phyloP scores from a whole-genome alignment of 129 eudicot genomes.

The Ambrosia artemisiifolia region DNA sequence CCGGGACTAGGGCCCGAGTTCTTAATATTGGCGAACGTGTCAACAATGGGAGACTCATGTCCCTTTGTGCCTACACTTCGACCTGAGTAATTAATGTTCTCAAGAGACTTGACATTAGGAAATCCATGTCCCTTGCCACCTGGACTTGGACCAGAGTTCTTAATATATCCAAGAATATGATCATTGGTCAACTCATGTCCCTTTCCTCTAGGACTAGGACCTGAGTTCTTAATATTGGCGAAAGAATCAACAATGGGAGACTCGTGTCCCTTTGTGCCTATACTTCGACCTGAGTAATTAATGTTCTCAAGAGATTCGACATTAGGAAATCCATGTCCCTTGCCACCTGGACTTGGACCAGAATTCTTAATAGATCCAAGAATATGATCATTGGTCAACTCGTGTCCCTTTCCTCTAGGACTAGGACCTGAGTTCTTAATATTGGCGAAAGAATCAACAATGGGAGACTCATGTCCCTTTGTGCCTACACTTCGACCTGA shows the following conservation, averaged over 20 bases:
- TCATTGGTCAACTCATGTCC: slow-evolving; percentile 21
- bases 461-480: not conserved
- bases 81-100: slow-evolving; percentile 24
- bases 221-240: not conserved
- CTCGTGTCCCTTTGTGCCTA: slow-evolving; percentile 10
- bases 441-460: not conserved
- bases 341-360: slow-evolving; percentile 35
- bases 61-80: slow-evolving; percentile 34
- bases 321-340: not conserved
- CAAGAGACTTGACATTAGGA: not conserved
- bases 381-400: not conserved
- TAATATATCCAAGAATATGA: slow-evolving; percentile 30
- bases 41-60: not conserved
- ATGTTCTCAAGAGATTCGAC: slow-evolving; percentile 18
- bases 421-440: slow-evolving; percentile 12
- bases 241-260: not conserved
- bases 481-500: not conserved
- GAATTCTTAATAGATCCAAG: slow-evolving; percentile 15
- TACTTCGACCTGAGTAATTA: slow-evolving; percentile 17
- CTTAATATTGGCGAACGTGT: slow-evolving; percentile 19
- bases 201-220: slow-evolving; percentile 3
- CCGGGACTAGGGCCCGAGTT: slow-evolving; percentile 31
- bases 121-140: slow-evolving; percentile 35
- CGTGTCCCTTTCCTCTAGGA: slow-evolving; percentile 17
- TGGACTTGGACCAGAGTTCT: slow-evolving; percentile 37